Evolutionary conservation across 192 early-diverging fungal species (phyloP).

Genomic region (Rhizophagus clarus): DNA sequence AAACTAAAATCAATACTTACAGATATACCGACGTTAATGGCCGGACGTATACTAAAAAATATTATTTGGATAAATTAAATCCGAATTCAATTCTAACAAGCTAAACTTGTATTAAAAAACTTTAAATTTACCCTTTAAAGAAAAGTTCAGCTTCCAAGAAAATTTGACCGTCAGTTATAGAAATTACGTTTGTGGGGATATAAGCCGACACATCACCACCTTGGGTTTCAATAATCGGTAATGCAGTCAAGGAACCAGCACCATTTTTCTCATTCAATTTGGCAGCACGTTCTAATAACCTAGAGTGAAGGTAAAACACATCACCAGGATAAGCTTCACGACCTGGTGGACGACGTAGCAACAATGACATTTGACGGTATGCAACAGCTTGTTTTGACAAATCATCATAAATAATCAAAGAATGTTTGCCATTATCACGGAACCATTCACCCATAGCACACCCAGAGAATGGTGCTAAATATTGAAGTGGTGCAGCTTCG

Average conservation of each 20-base stretch:
- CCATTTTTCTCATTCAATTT: conserved; percentile 98
- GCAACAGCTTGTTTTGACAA: conserved; percentile 99
- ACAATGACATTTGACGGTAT: conserved; percentile 99
- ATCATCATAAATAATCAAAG: conserved; percentile 99
- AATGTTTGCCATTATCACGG: conserved; percentile 98
- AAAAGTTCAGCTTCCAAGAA: conserved; percentile 99
- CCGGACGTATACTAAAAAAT: conserved; percentile 81
- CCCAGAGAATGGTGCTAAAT: conserved; percentile 98
- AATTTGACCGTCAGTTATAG: conserved; percentile 99
- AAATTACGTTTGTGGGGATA: conserved; percentile 99
- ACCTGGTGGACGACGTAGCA: conserved; percentile 99
- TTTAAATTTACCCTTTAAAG: conserved; percentile 79
- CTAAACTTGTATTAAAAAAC: neutral
- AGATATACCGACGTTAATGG: conserved; percentile 99
- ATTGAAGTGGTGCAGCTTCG: conserved; percentile 98
- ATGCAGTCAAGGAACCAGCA: conserved; percentile 96
- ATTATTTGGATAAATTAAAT: neutral
- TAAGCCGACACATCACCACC: conserved; percentile 99
- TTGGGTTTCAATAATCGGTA: conserved; percentile 99
- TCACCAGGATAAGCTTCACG: conserved; percentile 99
- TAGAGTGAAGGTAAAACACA: conserved; percentile 99
- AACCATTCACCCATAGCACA: conserved; percentile 99
- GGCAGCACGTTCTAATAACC: conserved; percentile 98
- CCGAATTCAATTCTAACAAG: neutral
- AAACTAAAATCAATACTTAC: conserved; percentile 49